Evolutionary conservation across 164 flowering plant genomes (phyloP).

Genomic region (Liquidambar formosana): DNA sequence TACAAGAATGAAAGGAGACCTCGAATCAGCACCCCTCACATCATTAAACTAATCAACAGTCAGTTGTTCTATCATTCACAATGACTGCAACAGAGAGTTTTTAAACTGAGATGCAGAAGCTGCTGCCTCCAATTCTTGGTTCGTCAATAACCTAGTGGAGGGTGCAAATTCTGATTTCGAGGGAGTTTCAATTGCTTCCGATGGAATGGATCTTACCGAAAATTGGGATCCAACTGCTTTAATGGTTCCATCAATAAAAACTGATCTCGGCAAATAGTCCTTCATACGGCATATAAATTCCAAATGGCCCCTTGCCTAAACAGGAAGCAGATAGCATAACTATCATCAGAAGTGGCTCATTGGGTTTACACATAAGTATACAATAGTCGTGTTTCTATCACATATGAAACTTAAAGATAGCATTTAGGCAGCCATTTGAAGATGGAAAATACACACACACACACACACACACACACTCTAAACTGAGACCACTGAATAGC

Average conservation of each 20-base stretch:
- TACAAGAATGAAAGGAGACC: not conserved
- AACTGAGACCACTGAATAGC: not conserved
- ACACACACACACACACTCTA: too few species aligned
- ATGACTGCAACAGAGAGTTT: not conserved
- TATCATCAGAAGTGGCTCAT: not conserved
- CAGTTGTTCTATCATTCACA: not conserved
- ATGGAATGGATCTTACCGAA: slow-evolving; percentile 29
- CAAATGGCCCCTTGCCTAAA: slow-evolving; percentile 69
- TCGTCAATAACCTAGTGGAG: slow-evolving; percentile 45
- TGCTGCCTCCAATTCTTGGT: slow-evolving; percentile 43
- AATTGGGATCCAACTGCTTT: slow-evolving; percentile 47
- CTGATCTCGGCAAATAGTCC: slow-evolving; percentile 61
- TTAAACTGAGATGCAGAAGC: slow-evolving; percentile 18
- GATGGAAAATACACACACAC: too few species aligned
- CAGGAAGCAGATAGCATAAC: slow-evolving; percentile 1
- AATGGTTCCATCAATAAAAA: slow-evolving; percentile 59
- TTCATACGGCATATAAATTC: slow-evolving; percentile 81
- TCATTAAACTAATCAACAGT: not conserved
- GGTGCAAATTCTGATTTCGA: slow-evolving; percentile 24
- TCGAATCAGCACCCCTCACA: not conserved
- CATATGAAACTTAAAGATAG: too few species aligned
- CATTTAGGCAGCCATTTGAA: too few species aligned
- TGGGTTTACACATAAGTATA: too few species aligned
- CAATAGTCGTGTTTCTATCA: too few species aligned
- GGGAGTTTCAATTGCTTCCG: slow-evolving; percentile 26